These are phyloP conservation scores for Hypoxylon fragiforme DNA, from an alignment of 495 filamentous ascomycete genomes.

Conservation along the genomic window DNA sequence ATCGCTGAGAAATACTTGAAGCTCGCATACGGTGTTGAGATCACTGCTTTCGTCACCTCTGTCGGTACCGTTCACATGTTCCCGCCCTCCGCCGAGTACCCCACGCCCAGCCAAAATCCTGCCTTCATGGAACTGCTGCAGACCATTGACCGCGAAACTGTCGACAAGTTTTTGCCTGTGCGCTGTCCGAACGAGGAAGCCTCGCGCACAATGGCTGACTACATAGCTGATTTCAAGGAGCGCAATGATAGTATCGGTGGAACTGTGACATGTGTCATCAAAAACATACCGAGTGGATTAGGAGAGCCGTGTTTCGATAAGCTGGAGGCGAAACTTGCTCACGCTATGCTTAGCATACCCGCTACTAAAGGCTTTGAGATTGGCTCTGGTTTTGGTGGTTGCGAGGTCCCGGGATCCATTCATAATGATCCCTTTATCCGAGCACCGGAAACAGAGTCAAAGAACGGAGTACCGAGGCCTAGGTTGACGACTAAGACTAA, in stretches of 20 bases:
- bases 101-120: constrained; percentile 76
- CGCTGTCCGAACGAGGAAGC: constrained; percentile 76
- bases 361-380: constrained; percentile 98
- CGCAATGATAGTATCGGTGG: constrained; percentile 90
- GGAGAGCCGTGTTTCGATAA: constrained; percentile 98
- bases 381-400: constrained; percentile 90
- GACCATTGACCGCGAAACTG: constrained; percentile 72
- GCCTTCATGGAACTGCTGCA: constrained; percentile 77
- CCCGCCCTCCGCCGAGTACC: constrained; percentile 75
- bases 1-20: constrained; percentile 92
- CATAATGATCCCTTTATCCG: constrained; percentile 91
- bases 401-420: constrained; percentile 81
- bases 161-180: constrained; percentile 82
- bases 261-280: constrained; percentile 94
- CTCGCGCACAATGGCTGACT: constrained; percentile 71
- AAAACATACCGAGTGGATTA: constrained; percentile 82
- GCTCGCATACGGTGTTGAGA: constrained; percentile 81
- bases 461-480: constrained; percentile 45
- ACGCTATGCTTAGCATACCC: constrained; percentile 96
- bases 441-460: constrained; percentile 46
- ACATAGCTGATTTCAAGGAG: constrained; percentile 80
- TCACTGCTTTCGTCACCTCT: constrained; percentile 86
- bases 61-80: constrained; percentile 84
- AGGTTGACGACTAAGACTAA: constrained; percentile 88
- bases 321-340: constrained; percentile 88